Evolutionary conservation across 768 basidiomycete genomes (phyloP), one percentile per base, ranked within the genome.

Genomic region (Pleurotus djamor): DNA sequence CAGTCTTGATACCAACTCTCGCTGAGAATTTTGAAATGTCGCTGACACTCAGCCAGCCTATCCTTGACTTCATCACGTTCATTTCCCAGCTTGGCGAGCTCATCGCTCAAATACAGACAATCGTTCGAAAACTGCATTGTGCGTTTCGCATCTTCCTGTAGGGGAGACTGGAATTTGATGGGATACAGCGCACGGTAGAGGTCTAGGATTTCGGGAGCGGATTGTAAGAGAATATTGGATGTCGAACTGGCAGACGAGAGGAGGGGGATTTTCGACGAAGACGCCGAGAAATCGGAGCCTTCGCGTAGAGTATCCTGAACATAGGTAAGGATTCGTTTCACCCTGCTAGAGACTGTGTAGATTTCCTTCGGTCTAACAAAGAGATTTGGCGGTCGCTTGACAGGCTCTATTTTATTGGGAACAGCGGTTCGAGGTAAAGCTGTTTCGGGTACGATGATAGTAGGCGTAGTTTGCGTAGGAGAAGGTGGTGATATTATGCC

Each of bases 61-160:
- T 79, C 83, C 63, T 75, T 76, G 32, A 81, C 14, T 13, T 35
- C 37, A 32, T 59, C 70, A n/a, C 69, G 61, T 2, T 65, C 68
- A 21, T 67, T 63, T 48, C 71, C 72, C 17, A 85, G 61, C 33
- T 75, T 75, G 59, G 74, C 76, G 0, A 88, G 68, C 64, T 88
- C 82, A 17, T 73, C 71, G 34, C 78, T 78, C 32, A 96, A 78
- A 68, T 88, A 92, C 17, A 82, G 65, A 63, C 87, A 92, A 62
- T 96, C 89, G 68, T 97, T 97, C 14, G 91, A 86, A 68, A 89
- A 89, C 51, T 84, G 83, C 81, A 96, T 87, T 1, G 81, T 76
- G 32, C 77, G 72, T 16, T 83, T 83, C 8, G 87, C 74, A 0
- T 79, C 74, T 38, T 77, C 70, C 21, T 68, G 68, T 34, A 91